Percentiles rank a stretch among this genome's conserved stretches.
phyloP scores from a whole-genome alignment of 2,329 filamentous ascomycete species.

The Ascocoryne sarcoides region DNA sequence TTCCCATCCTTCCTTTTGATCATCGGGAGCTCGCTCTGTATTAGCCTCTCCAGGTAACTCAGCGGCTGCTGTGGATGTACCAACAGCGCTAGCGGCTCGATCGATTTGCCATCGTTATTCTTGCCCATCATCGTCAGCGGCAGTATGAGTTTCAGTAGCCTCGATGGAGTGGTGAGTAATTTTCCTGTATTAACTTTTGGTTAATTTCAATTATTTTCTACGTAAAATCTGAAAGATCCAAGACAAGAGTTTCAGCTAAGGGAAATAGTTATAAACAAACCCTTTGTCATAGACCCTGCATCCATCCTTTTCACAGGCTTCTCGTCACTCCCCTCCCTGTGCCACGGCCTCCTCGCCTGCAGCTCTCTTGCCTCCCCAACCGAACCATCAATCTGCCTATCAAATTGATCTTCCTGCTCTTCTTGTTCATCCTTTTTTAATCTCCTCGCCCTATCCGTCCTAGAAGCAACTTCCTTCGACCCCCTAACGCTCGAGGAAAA shows the following conservation, averaged over 20 bases:
- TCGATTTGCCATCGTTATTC: slow-evolving; percentile 53
- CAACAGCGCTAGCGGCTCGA: slow-evolving; percentile 78
- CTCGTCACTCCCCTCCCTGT: slow-evolving; percentile 49
- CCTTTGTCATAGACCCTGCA: slow-evolving; percentile 55
- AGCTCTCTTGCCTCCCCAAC: slow-evolving; percentile 39
- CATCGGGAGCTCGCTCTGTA: slow-evolving; percentile 74
- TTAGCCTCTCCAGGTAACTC: slow-evolving; percentile 80
- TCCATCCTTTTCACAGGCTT: slow-evolving; percentile 41
- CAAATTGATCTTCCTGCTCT: slow-evolving; percentile 29
- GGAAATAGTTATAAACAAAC: slow-evolving; percentile 30
- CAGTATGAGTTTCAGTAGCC: slow-evolving; percentile 71
- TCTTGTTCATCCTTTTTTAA: slow-evolving; percentile 22
- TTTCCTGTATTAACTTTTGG: neutral
- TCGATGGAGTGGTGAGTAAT: slow-evolving; percentile 68
- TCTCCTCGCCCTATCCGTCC: slow-evolving; percentile 15
- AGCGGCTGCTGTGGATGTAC: slow-evolving; percentile 86
- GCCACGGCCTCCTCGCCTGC: slow-evolving; percentile 57
- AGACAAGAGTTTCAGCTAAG: too few relatives aligned
- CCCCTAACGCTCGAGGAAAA: too few relatives aligned
- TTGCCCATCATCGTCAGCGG: slow-evolving; percentile 58
- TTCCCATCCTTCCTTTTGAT: slow-evolving; percentile 50
- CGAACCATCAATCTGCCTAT: slow-evolving; percentile 30
- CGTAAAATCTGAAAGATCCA: too few relatives aligned
- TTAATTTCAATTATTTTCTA: neutral
- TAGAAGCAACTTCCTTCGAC: too few relatives aligned